Percentiles rank a stretch among this genome's conserved stretches.
phyloP scores from a whole-genome alignment of 108 stramenopile genomes.

The Cyclotella baltica region DNA sequence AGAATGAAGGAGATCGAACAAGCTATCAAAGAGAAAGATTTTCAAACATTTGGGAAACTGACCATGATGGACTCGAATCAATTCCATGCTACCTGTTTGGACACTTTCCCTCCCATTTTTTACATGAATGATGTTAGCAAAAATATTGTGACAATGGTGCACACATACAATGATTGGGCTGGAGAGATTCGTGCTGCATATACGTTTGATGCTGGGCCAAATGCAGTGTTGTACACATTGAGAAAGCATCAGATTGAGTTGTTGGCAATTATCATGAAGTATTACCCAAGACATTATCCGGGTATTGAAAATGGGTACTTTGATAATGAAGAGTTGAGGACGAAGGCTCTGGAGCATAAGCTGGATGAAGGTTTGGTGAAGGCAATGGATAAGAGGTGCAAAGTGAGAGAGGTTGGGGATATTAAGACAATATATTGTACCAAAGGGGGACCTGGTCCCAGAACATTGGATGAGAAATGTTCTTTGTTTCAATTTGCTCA shows the following conservation, averaged over 20 bases:
- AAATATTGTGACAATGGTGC: constrained; percentile 75
- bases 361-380: constrained; percentile 62
- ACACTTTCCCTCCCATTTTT: constrained; percentile 99
- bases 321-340: constrained; percentile 56
- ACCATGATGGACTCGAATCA: constrained; percentile 98
- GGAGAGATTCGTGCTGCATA: constrained; percentile 91
- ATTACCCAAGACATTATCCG: constrained; percentile 85
- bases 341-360: constrained; percentile 41
- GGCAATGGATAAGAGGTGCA: constrained; percentile 73
- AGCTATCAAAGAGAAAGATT: constrained; percentile 90
- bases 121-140: constrained; percentile 97
- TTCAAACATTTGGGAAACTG: constrained; percentile 90
- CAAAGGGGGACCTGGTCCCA: constrained; percentile 81
- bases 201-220: constrained; percentile 99
- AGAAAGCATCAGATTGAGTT: constrained; percentile 74
- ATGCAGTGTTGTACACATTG: constrained; percentile 92
- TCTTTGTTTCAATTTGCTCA: constrained; percentile 11
- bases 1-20: constrained; percentile 90
- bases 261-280: constrained; percentile 76
- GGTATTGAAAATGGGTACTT: constrained; percentile 52
- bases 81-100: constrained; percentile 98
- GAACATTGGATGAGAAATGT: constrained; percentile 42
- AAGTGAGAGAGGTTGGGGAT: constrained; percentile 63
- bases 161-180: constrained; percentile 88
- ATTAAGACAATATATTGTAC: constrained; percentile 89